phyloP scores from a whole-genome alignment of 176 grass and related monocot genomes.

The Eragrostis curvula region DNA sequence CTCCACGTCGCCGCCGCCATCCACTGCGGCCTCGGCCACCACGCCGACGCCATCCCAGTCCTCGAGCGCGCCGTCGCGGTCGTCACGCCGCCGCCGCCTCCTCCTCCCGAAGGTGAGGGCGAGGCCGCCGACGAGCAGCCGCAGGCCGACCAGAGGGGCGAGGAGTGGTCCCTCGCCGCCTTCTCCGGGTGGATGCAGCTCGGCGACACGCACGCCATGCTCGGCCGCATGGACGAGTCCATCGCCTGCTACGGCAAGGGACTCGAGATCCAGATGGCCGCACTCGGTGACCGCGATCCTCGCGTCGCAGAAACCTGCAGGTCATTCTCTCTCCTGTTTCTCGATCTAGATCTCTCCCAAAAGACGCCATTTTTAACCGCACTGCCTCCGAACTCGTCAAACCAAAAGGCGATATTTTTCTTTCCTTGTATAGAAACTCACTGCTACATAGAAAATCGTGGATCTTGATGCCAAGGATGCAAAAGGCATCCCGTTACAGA shows the following conservation, averaged over 20 bases:
- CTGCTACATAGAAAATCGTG: too few relatives aligned
- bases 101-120: neutral
- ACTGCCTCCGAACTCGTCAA: neutral
- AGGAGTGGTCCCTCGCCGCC: slow-evolving; percentile 76
- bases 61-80: slow-evolving; percentile 86
- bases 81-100: slow-evolving; percentile 29
- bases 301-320: slow-evolving; percentile 96
- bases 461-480: too few relatives aligned
- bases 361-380: neutral
- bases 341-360: slow-evolving; percentile 32
- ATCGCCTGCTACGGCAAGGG: slow-evolving; percentile 92
- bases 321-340: neutral
- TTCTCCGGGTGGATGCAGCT: slow-evolving; percentile 99
- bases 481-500: too few relatives aligned
- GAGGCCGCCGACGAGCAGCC: slow-evolving; percentile 2
- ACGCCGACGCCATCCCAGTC: slow-evolving; percentile 83
- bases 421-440: rapidly evolving
- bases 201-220: slow-evolving; percentile 96
- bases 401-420: neutral
- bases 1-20: slow-evolving; percentile 95
- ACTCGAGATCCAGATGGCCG: slow-evolving; percentile 92
- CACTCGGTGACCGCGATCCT: slow-evolving; percentile 82
- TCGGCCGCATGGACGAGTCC: slow-evolving; percentile 89
- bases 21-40: slow-evolving; percentile 72
- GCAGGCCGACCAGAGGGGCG: slow-evolving; percentile 41